Evolutionary conservation across 2,329 filamentous ascomycete genomes (phyloP), one percentile per base, ranked within the genome.

Genomic region (Aspergillus fumigatus): DNA sequence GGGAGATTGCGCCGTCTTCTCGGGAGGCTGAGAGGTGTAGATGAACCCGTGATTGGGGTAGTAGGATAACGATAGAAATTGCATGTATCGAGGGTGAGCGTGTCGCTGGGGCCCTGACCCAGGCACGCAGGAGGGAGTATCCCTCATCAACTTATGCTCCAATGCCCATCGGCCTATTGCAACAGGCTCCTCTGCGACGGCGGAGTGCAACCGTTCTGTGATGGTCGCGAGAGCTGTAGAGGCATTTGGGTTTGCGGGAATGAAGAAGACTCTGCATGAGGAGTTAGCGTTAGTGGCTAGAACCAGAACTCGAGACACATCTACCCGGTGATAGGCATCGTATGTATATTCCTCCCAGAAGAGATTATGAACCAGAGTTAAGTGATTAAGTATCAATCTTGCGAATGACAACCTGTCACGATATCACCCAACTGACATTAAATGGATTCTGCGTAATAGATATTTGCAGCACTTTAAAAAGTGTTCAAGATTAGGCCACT

Each of bases 91-190:
- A 4, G 74, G 69, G 21, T 66, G 67, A 4, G 62, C 48, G 41
- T 67, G 62, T 1, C 66, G 67, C 23, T 70, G 65, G 26, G 67
- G 67, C 4, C 67, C 61, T n/a, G 71, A 70, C 14, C 69, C 63
- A 0, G 74, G 70, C 8, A 77, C 61, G 43, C 73, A 70, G 7
- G 73, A 74, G 6, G 73, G 74, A 0, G 75, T 77, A 54, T 77
- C 75, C 50, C 73, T 69, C 66, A 77, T 71, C 8, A 77, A 64
- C 53, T 74, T 76, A 58, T 77, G 75, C 45, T 76, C 73, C 26
- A 78, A 64, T 4, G 61, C 65, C 75, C 74, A 78, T 56, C 72
- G 70, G 53, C 72, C 72, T 47, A 72, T 57, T 49, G 70, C 67
- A 14, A 68, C 62, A 21, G 70, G 67, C 43, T 71, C 68, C 56